These are phyloP conservation scores for Blastobotrys petasosporus DNA, from an alignment of 1,139 yeast genomes.

Conservation along the genomic window DNA sequence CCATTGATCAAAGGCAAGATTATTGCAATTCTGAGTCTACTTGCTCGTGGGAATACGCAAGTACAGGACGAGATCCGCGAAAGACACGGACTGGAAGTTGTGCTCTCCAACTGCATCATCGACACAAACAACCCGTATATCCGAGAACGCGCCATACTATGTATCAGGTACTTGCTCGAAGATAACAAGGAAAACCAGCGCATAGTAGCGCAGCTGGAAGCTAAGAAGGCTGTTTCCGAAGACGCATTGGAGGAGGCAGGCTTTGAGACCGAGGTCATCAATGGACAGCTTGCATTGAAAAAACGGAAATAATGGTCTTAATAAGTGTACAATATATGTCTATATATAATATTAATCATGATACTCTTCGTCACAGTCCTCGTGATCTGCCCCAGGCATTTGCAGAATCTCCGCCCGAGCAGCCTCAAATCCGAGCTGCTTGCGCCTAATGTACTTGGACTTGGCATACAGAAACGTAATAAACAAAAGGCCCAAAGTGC, in stretches of 20 bases:
- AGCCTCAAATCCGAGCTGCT: slow-evolving; percentile 56
- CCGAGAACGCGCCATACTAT: slow-evolving; percentile 76
- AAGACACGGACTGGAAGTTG: slow-evolving; percentile 60
- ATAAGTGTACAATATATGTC: neutral
- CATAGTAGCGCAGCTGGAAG: slow-evolving; percentile 61
- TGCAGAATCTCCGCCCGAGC: slow-evolving; percentile 46
- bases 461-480: slow-evolving; percentile 51
- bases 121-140: slow-evolving; percentile 82
- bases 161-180: slow-evolving; percentile 61
- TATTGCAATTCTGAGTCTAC: slow-evolving; percentile 25
- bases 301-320: slow-evolving; percentile 8
- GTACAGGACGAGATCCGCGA: slow-evolving; percentile 66
- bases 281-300: slow-evolving; percentile 48
- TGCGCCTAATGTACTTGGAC: slow-evolving; percentile 45
- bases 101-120: slow-evolving; percentile 75
- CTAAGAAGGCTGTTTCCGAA: slow-evolving; percentile 46
- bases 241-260: slow-evolving; percentile 52
- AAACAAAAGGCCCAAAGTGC: slow-evolving; percentile 48
- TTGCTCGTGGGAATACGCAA: slow-evolving; percentile 44
- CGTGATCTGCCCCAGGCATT: slow-evolving; percentile 38
- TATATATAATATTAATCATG: slow-evolving; percentile 1
- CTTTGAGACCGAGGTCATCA: slow-evolving; percentile 49
- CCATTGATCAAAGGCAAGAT: slow-evolving; percentile 30
- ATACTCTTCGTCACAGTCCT: neutral
- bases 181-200: slow-evolving; percentile 64